Evolutionary conservation across 768 basidiomycete genomes (phyloP).

Genomic region (Amanita rubescens): DNA sequence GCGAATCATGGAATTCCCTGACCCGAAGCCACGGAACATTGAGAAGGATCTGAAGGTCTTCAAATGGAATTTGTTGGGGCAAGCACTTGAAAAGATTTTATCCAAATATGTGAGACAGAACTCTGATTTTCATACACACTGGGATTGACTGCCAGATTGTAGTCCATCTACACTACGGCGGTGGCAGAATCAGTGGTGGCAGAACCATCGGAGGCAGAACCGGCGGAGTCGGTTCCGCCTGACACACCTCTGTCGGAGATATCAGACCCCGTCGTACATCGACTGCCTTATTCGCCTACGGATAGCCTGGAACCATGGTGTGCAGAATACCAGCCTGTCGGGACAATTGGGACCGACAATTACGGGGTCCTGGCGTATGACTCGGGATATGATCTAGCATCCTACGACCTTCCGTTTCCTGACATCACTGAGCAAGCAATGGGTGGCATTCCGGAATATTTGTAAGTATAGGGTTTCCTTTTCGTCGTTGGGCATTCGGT

Average conservation of each 20-base stretch:
- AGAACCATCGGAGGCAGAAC: background rate
- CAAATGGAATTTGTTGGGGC: conserved; percentile 62
- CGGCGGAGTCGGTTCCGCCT: background rate
- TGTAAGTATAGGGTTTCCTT: background rate
- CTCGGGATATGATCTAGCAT: background rate
- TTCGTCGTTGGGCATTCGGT: background rate
- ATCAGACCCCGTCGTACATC: background rate
- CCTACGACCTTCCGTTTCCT: conserved; percentile 5
- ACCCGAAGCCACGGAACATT: conserved; percentile 91
- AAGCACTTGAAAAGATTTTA: conserved; percentile 72
- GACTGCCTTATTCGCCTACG: conserved; percentile 2
- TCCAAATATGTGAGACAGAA: conserved; percentile 66
- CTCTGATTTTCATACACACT: background rate
- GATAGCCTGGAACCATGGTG: conserved; percentile 5
- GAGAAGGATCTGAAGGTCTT: conserved; percentile 95
- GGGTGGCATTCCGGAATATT: conserved; percentile 1
- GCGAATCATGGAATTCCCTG: conserved; percentile 92
- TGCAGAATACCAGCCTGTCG: conserved; percentile 3
- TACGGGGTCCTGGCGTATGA: conserved; percentile 1
- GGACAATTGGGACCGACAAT: background rate
- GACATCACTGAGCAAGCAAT: conserved; percentile 5
- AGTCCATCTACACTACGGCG: conserved; percentile 6
- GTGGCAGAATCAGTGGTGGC: no score
- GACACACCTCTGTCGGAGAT: conserved; percentile 3
- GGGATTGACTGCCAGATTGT: background rate